These are phyloP conservation scores for Didymella pinodella DNA, from an alignment of 2,329 filamentous ascomycete genomes.

Conservation along the genomic window DNA sequence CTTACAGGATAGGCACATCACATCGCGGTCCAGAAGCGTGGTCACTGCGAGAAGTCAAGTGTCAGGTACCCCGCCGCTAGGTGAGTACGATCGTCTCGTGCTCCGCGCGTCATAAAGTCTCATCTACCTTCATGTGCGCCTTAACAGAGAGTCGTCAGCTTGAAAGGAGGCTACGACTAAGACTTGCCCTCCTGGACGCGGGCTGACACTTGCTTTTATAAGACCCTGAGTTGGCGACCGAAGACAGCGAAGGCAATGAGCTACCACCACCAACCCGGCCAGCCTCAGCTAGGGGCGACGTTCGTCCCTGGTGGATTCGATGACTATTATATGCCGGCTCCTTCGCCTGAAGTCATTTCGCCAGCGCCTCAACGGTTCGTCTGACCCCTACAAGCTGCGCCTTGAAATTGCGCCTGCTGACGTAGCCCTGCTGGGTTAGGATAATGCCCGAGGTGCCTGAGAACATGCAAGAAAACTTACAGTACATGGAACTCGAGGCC, in stretches of 20 bases:
- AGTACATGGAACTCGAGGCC: conserved; percentile 87
- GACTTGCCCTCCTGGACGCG: conserved; percentile 30
- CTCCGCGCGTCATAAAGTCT: conserved; percentile 36
- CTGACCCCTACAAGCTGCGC: conserved; percentile 29
- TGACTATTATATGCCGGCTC: conserved; percentile 69
- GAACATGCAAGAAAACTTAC: conserved; percentile 94
- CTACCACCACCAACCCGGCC: conserved; percentile 50
- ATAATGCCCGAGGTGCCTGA: conserved; percentile 95
- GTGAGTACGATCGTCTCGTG: conserved; percentile 32
- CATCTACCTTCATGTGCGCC: conserved; percentile 30
- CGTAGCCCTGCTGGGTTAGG: conserved; percentile 58
- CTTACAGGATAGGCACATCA: conserved; percentile 24
- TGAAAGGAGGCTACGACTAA: conserved; percentile 25
- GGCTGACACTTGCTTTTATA: conserved; percentile 37
- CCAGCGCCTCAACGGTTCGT: conserved; percentile 74
- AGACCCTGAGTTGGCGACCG: conserved; percentile 25
- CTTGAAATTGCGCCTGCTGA: conserved; percentile 43
- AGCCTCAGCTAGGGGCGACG: conserved; percentile 61
- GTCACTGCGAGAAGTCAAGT: conserved; percentile 30
- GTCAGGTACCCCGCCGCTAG: conserved; percentile 38
- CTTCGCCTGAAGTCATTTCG: conserved; percentile 69
- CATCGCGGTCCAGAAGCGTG: conserved; percentile 25
- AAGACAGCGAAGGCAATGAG: conserved; percentile 42
- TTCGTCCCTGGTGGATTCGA: conserved; percentile 73
- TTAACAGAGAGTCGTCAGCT: conserved; percentile 24